Evolutionary conservation across 2,329 filamentous ascomycete genomes (phyloP).

Genomic region (Sclerotinia glacialis): DNA sequence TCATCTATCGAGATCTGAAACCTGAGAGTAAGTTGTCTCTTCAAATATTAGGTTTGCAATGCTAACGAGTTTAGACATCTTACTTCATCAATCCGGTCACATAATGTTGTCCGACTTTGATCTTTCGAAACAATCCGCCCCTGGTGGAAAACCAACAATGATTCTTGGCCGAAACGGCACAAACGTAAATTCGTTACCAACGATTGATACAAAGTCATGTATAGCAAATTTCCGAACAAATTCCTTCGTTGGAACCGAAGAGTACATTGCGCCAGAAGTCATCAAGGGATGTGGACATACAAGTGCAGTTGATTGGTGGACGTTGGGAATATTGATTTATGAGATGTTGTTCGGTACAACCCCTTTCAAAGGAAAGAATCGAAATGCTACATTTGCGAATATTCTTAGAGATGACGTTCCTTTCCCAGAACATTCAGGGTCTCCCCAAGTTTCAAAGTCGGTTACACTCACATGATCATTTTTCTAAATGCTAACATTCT

Average conservation of each 20-base stretch:
- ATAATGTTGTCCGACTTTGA: slow-evolving; percentile 99
- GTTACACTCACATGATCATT: slow-evolving; percentile 40
- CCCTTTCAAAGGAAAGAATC: slow-evolving; percentile 98
- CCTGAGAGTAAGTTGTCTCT: slow-evolving; percentile 74
- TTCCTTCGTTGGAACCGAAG: slow-evolving; percentile 96
- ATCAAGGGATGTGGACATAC: slow-evolving; percentile 99
- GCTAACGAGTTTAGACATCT: slow-evolving; percentile 68
- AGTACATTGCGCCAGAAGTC: slow-evolving; percentile 98
- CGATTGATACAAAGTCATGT: slow-evolving; percentile 98
- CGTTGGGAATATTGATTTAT: slow-evolving; percentile 92
- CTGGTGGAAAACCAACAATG: slow-evolving; percentile 95
- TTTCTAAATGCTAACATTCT: slow-evolving; percentile 38
- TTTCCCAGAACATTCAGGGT: slow-evolving; percentile 84
- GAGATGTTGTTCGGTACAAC: slow-evolving; percentile 99
- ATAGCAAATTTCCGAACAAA: slow-evolving; percentile 98
- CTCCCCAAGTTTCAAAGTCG: slow-evolving; percentile 88
- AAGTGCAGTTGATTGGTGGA: slow-evolving; percentile 99
- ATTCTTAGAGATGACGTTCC: slow-evolving; percentile 93
- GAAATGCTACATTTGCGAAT: slow-evolving; percentile 96
- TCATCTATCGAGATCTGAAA: slow-evolving; percentile 97
- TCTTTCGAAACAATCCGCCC: slow-evolving; percentile 94
- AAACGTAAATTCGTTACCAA: slow-evolving; percentile 80
- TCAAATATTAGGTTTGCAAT: slow-evolving; percentile 24
- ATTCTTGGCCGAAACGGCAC: slow-evolving; percentile 83
- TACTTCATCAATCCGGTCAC: slow-evolving; percentile 97